Conservation (phyloP, 106 monocot species). For the Dioscorea dumetorum region DNA sequence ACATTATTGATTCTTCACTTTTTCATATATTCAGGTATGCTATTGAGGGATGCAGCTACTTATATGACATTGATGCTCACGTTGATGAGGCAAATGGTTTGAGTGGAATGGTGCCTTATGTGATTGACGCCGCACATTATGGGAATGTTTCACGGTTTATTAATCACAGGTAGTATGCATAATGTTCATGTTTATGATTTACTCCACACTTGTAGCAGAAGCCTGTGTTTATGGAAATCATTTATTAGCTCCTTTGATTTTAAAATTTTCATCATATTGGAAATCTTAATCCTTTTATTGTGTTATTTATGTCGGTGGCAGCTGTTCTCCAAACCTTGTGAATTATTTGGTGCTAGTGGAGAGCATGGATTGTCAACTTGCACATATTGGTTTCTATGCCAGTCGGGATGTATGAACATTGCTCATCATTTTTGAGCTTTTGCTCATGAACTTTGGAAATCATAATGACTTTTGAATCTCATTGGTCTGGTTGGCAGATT, state of each 20-base stretch:
- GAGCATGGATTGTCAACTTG: slow-evolving; percentile 93
- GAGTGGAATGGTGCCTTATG: slow-evolving; percentile 33
- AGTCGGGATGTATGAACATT: slow-evolving; percentile 59
- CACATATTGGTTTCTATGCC: slow-evolving; percentile 80
- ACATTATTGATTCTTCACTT: no score
- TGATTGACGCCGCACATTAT: slow-evolving; percentile 74
- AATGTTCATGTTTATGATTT: no score
- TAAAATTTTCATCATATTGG: no score
- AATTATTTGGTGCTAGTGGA: slow-evolving; percentile 75
- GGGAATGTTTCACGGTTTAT: slow-evolving; percentile 93
- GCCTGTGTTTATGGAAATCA: no score
- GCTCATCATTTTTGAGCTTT: neutral
- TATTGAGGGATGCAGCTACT: slow-evolving; percentile 45
- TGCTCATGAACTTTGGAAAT: neutral
- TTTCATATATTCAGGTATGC: slow-evolving; percentile 28
- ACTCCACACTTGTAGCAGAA: no score
- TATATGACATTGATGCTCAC: slow-evolving; percentile 71
- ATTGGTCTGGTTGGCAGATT: slow-evolving; percentile 38
- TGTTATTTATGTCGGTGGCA: slow-evolving; percentile 7
- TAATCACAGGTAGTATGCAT: slow-evolving; percentile 74
- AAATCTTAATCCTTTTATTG: no score
- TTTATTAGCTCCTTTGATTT: no score
- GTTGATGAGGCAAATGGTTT: slow-evolving; percentile 23
- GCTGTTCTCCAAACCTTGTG: slow-evolving; percentile 88
- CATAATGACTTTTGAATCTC: neutral